Evolutionary conservation across 2,329 filamentous ascomycete genomes (phyloP), one percentile per base, ranked within the genome.

Genomic region (Talaromyces sp.): DNA sequence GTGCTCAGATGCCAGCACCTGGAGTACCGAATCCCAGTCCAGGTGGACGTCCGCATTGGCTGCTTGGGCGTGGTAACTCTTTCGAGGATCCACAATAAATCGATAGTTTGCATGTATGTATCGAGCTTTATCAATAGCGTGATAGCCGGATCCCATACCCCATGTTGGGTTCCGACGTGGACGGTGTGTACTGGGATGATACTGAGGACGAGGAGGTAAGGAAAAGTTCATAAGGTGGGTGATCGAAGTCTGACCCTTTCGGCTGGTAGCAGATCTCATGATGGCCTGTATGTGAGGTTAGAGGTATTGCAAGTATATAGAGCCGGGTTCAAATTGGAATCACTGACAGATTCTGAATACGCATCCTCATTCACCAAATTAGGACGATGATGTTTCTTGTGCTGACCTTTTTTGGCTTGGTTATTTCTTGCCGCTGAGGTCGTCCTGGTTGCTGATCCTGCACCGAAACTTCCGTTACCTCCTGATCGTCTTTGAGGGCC

Each of bases 91-190:
- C 58, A 99, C 93, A 64, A 99, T 89, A 75, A 99, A 99, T 62
- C 95, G 89, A 74, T 99, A 99, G 76, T 99, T 99, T 67, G 95
- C 92, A 75, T 99, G 93, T 16, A 99, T 88, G 68, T 91, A 92
- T 80, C 88, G 89, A 63, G 93, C 90, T 79, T 98, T 98, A 76
- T 99, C 95, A 48, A 88, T 86, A 14, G 91, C 87, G 76, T 97
- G 92, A 75, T 96, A 91, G 28, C 93, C 92, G 39, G 92, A 96
- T 3, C 93, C 92, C 44, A 91, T 82, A 0, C 92, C 92, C 89
- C 90, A 96, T 1, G 88, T 89, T 50, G 88, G 87, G 74, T 91
- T 89, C 60, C 90, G 84, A 63, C 90, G 86, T 69, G 85, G 83
- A 39, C 86, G 82, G 65, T 84, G 82, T 42, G 82, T 79, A 81